A percentile compares a stretch with the other conserved stretches of the same genome.
Conservation (phyloP, 768 basidiomycete species). For the Nidularia pulvinata region DNA sequence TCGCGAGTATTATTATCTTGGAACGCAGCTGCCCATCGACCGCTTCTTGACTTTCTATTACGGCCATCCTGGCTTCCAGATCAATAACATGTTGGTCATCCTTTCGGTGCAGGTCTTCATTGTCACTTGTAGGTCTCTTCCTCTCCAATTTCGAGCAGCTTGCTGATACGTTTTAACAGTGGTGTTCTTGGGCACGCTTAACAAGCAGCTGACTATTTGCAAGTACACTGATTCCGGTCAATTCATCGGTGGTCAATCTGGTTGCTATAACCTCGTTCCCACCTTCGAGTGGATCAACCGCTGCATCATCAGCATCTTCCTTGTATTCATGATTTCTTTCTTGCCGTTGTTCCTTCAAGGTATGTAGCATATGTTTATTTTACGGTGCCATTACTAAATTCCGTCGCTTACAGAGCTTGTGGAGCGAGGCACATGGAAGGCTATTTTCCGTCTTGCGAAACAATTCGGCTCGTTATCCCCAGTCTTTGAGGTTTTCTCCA, state of each 20-base stretch:
- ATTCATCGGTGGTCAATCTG: slow-evolving; percentile 75
- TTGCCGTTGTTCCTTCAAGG: slow-evolving; percentile 95
- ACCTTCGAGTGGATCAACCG: slow-evolving; percentile 96
- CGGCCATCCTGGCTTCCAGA: slow-evolving; percentile 99
- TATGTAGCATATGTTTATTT: slow-evolving; percentile 22
- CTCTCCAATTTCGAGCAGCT: slow-evolving; percentile 1
- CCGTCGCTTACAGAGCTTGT: slow-evolving; percentile 68
- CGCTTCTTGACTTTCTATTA: slow-evolving; percentile 99
- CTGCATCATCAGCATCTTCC: slow-evolving; percentile 97
- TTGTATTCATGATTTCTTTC: slow-evolving; percentile 98
- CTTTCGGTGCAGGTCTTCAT: slow-evolving; percentile 96
- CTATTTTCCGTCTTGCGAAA: slow-evolving; percentile 88
- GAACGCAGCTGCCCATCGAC: slow-evolving; percentile 97
- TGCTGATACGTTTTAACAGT: slow-evolving; percentile 44
- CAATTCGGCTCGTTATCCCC: slow-evolving; percentile 95
- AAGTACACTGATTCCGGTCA: slow-evolving; percentile 71
- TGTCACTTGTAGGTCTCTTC: slow-evolving; percentile 65
- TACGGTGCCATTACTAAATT: neutral
- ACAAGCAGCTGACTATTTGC: slow-evolving; percentile 80
- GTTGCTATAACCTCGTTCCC: slow-evolving; percentile 94
- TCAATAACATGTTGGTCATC: slow-evolving; percentile 99
- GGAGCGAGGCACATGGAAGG: slow-evolving; percentile 92
- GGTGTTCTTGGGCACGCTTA: slow-evolving; percentile 94
- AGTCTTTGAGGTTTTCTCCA: slow-evolving; percentile 97
- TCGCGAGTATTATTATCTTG: slow-evolving; percentile 98